Percentiles rank a stretch among this genome's conserved stretches.
Conservation (phyloP, 306 rosid genomes). For the Glycyrrhiza uralensis region DNA sequence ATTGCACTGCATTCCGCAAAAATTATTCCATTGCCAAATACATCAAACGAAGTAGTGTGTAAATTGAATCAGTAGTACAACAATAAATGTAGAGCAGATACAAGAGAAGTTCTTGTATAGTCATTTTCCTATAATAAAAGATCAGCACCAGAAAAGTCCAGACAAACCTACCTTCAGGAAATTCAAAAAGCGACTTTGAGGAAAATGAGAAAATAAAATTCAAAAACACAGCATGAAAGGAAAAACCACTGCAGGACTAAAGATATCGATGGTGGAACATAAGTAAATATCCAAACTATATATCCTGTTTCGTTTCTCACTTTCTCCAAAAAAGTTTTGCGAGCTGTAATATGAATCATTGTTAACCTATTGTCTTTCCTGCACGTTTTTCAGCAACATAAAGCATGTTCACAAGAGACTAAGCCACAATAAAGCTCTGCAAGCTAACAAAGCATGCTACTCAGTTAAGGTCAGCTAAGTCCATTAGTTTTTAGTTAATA, state of each 20-base stretch:
- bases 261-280: neutral
- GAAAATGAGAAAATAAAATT: neutral
- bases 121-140: no score
- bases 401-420: neutral
- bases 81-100: neutral
- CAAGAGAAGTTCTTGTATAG: neutral
- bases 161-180: conserved; percentile 2
- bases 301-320: neutral
- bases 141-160: neutral
- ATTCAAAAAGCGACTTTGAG: neutral
- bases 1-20: conserved; percentile 60
- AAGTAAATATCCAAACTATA: neutral
- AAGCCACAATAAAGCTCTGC: neutral
- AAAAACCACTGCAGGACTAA: neutral
- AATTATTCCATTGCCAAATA: conserved; percentile 13
- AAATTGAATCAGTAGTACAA: conserved; percentile 4
- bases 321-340: neutral
- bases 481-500: conserved; percentile 20
- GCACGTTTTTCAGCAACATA: neutral
- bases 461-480: conserved; percentile 7
- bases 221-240: neutral
- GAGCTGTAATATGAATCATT: neutral
- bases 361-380: neutral
- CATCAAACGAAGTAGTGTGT: neutral
- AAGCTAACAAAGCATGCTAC: neutral